A percentile compares a stretch with the other conserved stretches of the same genome.
Conservation (phyloP, 2,329 filamentous ascomycete genomes). For the Diplodia scrobiculata region DNA sequence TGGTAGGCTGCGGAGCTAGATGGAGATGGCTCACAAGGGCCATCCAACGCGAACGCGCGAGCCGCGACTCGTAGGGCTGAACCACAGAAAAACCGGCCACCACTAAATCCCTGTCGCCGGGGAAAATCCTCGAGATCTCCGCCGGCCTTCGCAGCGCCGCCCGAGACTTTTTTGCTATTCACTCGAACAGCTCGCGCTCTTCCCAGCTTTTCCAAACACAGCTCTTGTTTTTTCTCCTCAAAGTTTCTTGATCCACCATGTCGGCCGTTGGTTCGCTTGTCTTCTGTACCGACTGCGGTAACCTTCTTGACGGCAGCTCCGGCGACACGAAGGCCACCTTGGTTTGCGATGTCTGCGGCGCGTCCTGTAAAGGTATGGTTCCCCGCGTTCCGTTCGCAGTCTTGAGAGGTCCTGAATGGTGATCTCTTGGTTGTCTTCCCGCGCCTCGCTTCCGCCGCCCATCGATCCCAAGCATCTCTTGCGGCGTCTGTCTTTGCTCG, state of each 20-base stretch:
- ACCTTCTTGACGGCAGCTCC: constrained; percentile 78
- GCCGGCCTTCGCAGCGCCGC: constrained; percentile 3
- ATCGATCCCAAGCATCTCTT: background rate
- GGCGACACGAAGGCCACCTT: constrained; percentile 75
- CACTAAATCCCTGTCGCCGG: constrained; percentile 24
- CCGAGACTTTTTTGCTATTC: constrained; percentile 25
- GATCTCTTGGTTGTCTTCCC: background rate
- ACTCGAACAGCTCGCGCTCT: background rate
- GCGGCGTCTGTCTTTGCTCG: background rate
- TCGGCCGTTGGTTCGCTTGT: constrained; percentile 86
- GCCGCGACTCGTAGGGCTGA: constrained; percentile 20
- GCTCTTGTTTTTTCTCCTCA: background rate
- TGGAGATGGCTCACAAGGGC: constrained; percentile 10
- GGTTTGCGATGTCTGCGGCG: constrained; percentile 81
- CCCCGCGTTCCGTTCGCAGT: too few relatives aligned
- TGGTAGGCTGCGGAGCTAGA: constrained; percentile 17
- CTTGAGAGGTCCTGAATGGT: background rate
- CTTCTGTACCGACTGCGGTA: constrained; percentile 91
- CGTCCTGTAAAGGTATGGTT: constrained; percentile 73
- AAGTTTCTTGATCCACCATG: constrained; percentile 58
- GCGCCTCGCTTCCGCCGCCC: background rate
- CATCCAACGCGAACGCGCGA: constrained; percentile 21
- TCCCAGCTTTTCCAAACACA: background rate
- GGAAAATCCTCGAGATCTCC: constrained; percentile 27
- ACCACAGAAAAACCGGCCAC: background rate